Evolutionary conservation across 306 rosid species (phyloP), one percentile per base, ranked within the genome.

Genomic region (Vigna hirtella): DNA sequence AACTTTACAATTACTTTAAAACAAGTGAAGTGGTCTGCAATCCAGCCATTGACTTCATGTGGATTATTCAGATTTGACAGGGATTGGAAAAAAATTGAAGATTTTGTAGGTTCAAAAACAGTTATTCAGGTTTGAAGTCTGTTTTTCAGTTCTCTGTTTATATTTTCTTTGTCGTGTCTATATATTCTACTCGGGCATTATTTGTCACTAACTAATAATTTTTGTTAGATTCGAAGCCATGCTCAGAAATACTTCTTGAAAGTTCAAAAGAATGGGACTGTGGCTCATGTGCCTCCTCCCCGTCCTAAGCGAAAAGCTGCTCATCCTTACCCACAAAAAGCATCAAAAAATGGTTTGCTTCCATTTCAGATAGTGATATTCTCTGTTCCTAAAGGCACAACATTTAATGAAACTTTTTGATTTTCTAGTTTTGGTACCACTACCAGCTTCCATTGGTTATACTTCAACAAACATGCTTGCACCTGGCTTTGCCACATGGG

Each of bases 41-140:
- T 55, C 2, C 49, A 20, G 45, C 58, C 66, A 24, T 69, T 82
- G 45, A 64, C 17, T 34, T 57, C 11, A 40, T 74, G 15, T 34
- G 76, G 40, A 22, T 70, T 55, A 64, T 72, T 79, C 77, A 90
- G 97, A 80, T 92, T 92, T 82, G 97, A 92, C 72, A 87, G 97
- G 59, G 97, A 92, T 87, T 92, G 97, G 97, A 92, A 92, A 80
- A 92, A 92, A 74, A 92, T 92, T 81, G 96, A 92, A 87, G 97
- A 90, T 74, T 90, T 89, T 81, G 93, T 93, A 10, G 97, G 93
- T 86, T 90, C 96, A 24, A 93, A 93, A 66, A 89, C 97, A 2
- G 97, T 93, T 45, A 89, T 90, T 87, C 97, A 92, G 97, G 97
- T 92, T 75, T 65, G 81, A 45, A 36, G 43, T 26, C 58, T 72